These are phyloP conservation scores for Pyrenophora graminea DNA, from an alignment of 2,329 filamentous ascomycete genomes.

Conservation along the genomic window DNA sequence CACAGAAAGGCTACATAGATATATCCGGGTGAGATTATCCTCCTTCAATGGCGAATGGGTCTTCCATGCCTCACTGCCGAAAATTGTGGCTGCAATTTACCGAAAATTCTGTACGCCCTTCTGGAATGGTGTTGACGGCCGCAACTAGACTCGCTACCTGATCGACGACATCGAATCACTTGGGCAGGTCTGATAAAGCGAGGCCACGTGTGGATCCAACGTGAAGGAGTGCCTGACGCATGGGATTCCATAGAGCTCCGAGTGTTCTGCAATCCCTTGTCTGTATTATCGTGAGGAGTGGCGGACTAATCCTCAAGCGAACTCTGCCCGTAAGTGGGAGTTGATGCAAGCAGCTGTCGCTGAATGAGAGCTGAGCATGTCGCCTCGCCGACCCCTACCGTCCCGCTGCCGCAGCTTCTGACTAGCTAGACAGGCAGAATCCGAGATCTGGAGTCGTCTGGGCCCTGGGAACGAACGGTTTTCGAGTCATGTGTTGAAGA, in stretches of 20 bases:
- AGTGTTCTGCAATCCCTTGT: no score
- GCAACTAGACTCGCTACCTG: neutral
- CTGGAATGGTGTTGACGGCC: constrained; percentile 3
- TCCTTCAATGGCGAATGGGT: neutral
- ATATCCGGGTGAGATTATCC: neutral
- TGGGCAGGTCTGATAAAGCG: neutral
- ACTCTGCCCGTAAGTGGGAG: neutral
- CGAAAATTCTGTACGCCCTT: neutral
- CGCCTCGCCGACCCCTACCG: no score
- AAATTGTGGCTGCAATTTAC: constrained; percentile 1
- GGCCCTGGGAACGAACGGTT: no score
- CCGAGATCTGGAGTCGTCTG: no score
- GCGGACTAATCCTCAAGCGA: neutral
- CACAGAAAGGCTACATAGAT: no score
- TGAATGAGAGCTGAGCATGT: neutral
- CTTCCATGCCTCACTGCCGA: constrained; percentile 5
- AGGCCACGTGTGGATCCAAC: neutral
- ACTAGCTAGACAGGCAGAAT: no score
- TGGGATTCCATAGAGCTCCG: neutral
- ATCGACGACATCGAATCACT: no score
- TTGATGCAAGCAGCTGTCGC: neutral
- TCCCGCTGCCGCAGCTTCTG: no score
- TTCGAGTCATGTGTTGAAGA: no score
- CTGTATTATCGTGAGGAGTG: neutral
- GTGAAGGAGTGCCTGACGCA: neutral